phyloP scores from a whole-genome alignment of 2,329 filamentous ascomycete species.

The Alternaria brassicae region DNA sequence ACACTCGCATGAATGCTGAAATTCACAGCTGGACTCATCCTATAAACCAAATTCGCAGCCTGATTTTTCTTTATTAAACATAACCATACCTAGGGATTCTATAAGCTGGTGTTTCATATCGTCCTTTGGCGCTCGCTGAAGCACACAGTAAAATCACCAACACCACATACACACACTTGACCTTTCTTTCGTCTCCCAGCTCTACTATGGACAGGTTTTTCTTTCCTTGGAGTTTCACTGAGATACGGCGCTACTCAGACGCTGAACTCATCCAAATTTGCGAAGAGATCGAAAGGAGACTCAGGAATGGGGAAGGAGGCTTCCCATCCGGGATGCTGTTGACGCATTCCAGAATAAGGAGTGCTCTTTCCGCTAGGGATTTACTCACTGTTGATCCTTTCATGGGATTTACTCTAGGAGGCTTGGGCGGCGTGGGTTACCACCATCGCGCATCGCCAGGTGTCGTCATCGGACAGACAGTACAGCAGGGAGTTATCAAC shows the following conservation, averaged over 20 bases:
- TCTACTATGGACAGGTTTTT: too few species aligned
- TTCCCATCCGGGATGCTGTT: not conserved
- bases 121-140: not conserved
- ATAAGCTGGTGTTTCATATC: not conserved
- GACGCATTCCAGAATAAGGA: not conserved
- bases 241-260: too few species aligned
- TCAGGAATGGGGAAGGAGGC: too few species aligned
- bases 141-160: not conserved
- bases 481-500: not conserved
- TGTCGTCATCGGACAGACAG: not conserved
- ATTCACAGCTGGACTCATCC: not conserved
- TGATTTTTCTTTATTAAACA: not conserved
- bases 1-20: too few species aligned
- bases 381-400: not conserved
- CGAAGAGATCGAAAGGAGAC: not conserved
- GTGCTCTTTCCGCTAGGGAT: not conserved
- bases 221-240: not conserved
- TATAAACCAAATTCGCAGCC: not conserved
- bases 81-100: not conserved
- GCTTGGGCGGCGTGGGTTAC: not conserved
- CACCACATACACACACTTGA: not conserved
- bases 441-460: not conserved
- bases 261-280: not conserved
- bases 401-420: too few species aligned
- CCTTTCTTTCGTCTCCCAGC: too few species aligned